Evolutionary conservation across 768 basidiomycete species (phyloP).

Genomic region (Leccinellum albellum): DNA sequence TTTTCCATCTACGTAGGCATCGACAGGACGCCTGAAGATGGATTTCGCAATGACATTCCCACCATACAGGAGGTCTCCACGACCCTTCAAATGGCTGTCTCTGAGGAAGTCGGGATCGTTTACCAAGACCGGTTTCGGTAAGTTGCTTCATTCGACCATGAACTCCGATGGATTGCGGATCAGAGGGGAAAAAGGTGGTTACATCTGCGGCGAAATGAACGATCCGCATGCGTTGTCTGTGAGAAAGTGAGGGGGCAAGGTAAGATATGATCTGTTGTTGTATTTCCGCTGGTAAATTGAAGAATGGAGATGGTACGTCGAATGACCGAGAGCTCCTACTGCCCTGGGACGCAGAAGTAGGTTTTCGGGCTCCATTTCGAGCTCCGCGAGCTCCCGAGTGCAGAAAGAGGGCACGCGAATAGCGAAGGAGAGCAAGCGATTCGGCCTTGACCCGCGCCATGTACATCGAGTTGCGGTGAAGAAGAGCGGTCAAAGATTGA

Average conservation of each 20-base stretch:
- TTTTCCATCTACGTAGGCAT: slow-evolving; percentile 33
- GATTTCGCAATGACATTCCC: slow-evolving; percentile 30
- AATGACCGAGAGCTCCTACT: slow-evolving; percentile 6
- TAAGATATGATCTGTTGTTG: slow-evolving; percentile 55
- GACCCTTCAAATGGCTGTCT: slow-evolving; percentile 27
- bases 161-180: slow-evolving; percentile 18
- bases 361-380: not conserved
- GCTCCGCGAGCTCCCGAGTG: slow-evolving; percentile 20
- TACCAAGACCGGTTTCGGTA: slow-evolving; percentile 5
- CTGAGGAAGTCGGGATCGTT: not conserved
- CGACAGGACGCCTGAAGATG: slow-evolving; percentile 23
- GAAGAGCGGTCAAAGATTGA: slow-evolving; percentile 29
- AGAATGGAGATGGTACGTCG: slow-evolving; percentile 29
- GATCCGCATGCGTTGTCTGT: slow-evolving; percentile 51
- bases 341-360: slow-evolving; percentile 3
- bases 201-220: slow-evolving; percentile 46
- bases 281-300: slow-evolving; percentile 52
- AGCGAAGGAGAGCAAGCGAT: slow-evolving; percentile 48
- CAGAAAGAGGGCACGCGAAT: slow-evolving; percentile 50
- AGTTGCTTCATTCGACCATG: slow-evolving; percentile 3
- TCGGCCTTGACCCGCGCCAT: slow-evolving; percentile 40
- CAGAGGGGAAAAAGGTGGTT: slow-evolving; percentile 41
- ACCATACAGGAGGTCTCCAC: slow-evolving; percentile 34
- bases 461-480: slow-evolving; percentile 43
- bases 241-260: slow-evolving; percentile 54